Conservation (phyloP, 1,284 basidiomycete species). For the Bondarzewia mesenterica region DNA sequence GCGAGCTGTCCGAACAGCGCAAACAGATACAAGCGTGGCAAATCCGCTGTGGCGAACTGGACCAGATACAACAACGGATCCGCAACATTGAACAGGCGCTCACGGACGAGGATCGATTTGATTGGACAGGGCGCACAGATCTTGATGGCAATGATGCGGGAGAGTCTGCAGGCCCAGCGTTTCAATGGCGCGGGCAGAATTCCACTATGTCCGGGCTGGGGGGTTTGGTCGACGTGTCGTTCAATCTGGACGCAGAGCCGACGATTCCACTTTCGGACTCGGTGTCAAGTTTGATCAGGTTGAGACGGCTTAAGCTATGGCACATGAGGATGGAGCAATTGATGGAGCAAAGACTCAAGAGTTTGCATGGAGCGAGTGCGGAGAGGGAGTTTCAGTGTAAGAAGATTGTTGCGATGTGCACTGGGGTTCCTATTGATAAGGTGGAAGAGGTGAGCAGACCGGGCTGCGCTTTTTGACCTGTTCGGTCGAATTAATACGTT, state of each 20-base stretch:
- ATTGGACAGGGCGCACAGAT: conserved; percentile 85
- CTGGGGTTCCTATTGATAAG: conserved; percentile 79
- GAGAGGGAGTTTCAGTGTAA: conserved; percentile 87
- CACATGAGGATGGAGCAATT: conserved; percentile 71
- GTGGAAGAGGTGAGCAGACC: conserved; percentile 74
- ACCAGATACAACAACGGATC: conserved; percentile 69
- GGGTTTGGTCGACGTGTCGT: conserved; percentile 46
- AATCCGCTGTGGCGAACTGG: conserved; percentile 62
- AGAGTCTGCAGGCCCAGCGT: conserved; percentile 41
- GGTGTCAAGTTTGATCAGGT: conserved; percentile 51
- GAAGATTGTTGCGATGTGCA: conserved; percentile 86
- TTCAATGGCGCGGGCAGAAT: conserved; percentile 58
- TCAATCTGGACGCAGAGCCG: conserved; percentile 58
- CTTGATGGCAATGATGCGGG: conserved; percentile 47
- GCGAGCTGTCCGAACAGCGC: conserved; percentile 84
- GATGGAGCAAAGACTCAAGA: conserved; percentile 60
- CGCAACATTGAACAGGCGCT: conserved; percentile 78
- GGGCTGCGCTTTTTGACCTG: conserved; percentile 4
- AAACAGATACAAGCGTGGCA: conserved; percentile 77
- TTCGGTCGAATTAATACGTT: conserved; percentile 14
- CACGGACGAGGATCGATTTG: conserved; percentile 68
- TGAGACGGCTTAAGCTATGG: conserved; percentile 78
- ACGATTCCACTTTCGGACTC: conserved; percentile 56
- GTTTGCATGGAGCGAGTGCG: conserved; percentile 71
- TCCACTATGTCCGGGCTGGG: conserved; percentile 52